Conservation (phyloP, 1,284 basidiomycete species). For the Testicularia cyperi region DNA sequence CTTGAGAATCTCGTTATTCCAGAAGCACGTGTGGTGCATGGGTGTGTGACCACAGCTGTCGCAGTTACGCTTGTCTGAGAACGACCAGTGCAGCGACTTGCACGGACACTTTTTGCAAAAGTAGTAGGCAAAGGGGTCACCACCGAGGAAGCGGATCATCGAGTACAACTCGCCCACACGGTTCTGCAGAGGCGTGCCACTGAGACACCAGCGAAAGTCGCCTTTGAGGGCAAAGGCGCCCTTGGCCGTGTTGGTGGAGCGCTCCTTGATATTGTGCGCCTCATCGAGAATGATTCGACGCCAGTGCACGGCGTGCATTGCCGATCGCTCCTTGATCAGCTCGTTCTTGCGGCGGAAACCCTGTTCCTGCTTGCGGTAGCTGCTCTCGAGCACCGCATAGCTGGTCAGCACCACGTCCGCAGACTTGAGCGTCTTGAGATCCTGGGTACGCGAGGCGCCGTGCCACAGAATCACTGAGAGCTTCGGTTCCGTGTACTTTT, state of each 20-base stretch:
- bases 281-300: conserved; percentile 82
- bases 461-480: conserved; percentile 83
- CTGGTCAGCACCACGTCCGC: conserved; percentile 73
- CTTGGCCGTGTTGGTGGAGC: conserved; percentile 92
- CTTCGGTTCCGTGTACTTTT: conserved; percentile 62
- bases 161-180: conserved; percentile 96
- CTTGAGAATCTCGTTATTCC: conserved; percentile 59
- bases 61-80: conserved; percentile 78
- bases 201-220: conserved; percentile 89
- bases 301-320: conserved; percentile 84
- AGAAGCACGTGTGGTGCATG: conserved; percentile 78
- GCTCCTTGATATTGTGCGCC: conserved; percentile 88
- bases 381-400: conserved; percentile 80
- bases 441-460: conserved; percentile 68
- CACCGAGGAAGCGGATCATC: conserved; percentile 67
- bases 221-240: conserved; percentile 85
- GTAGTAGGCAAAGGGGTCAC: conserved; percentile 46
- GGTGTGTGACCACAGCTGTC: conserved; percentile 90
- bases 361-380: conserved; percentile 85
- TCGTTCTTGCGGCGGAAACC: conserved; percentile 85
- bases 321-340: conserved; percentile 84
- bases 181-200: conserved; percentile 81
- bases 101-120: conserved; percentile 78
- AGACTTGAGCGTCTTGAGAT: conserved; percentile 72
- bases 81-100: conserved; percentile 87